These are phyloP conservation scores for Coniferiporia sulphurascens DNA, from an alignment of 1,284 basidiomycete species.

Conservation along the genomic window DNA sequence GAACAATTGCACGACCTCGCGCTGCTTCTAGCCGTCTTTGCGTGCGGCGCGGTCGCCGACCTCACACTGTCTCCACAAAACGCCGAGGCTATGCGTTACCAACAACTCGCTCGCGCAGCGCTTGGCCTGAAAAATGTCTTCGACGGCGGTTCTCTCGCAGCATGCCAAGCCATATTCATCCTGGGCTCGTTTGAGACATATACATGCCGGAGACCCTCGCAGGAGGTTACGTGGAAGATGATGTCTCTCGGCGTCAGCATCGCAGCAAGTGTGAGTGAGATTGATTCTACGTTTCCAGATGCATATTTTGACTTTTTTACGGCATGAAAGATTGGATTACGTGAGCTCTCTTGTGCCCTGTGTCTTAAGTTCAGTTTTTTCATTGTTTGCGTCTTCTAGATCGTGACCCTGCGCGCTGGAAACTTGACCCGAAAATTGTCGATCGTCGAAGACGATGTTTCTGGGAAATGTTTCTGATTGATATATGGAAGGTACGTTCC, in stretches of 20 bases:
- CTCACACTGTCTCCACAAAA: slow-evolving; percentile 17
- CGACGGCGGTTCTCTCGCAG: slow-evolving; percentile 16
- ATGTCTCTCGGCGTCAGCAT: slow-evolving; percentile 12
- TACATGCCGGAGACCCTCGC: background rate
- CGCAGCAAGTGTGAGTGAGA: slow-evolving; percentile 18
- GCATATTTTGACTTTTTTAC: background rate
- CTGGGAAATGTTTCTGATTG: slow-evolving; percentile 17
- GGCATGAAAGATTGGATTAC: slow-evolving; percentile 21
- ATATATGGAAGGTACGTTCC: slow-evolving; percentile 11
- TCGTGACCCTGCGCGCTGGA: slow-evolving; percentile 16
- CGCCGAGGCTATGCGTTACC: slow-evolving; percentile 17
- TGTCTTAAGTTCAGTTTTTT: background rate
- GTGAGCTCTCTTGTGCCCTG: slow-evolving; percentile 5
- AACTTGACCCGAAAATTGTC: slow-evolving; percentile 13
- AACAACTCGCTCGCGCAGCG: slow-evolving; percentile 17
- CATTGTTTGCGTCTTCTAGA: background rate
- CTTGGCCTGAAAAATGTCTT: slow-evolving; percentile 16
- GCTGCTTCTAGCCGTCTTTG: slow-evolving; percentile 18
- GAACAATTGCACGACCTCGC: slow-evolving; percentile 16
- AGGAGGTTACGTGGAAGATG: slow-evolving; percentile 18
- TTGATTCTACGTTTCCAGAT: slow-evolving; percentile 2
- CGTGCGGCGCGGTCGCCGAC: slow-evolving; percentile 19
- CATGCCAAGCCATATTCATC: slow-evolving; percentile 17
- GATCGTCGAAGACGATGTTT: slow-evolving; percentile 13
- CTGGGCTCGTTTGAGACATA: slow-evolving; percentile 11